Base-by-base conservation (phyloP, 371 early-diverging fungal species). In the Coemansia sp. region DNA sequence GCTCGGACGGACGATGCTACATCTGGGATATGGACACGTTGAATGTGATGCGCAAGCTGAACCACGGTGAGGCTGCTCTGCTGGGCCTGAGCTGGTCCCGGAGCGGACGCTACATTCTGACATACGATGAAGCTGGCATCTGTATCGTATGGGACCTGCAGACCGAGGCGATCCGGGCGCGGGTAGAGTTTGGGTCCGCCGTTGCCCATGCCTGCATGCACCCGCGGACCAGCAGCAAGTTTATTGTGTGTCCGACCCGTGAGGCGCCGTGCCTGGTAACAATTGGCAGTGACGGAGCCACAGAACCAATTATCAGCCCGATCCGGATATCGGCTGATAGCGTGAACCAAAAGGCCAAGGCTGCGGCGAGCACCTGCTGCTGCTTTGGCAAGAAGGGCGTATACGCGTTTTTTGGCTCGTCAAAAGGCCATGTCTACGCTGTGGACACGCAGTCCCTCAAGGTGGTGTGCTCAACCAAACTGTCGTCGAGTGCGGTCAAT, bases 1-100 rank as follows among this genome's bases (percentile, higher is more conserved):
- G 89, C 63, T 76, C 81, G 2, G 93, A 92, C 67, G 96, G 96
- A n/a, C 79, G 83, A 6, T 87, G 89, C 65, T 80, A 84, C n/a
- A 80, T 96, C 20, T 92, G 91, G 90, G 95, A 94, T 69, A 88
- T 93, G 75, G 90, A 91, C 63, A 90, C 93, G 13, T 84, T 88
- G 43, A 86, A 86, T 16, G 80, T 92, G 9, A 82, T 88, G 20
- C 81, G 88, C n/a, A 83, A 79, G 57, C 82, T 94, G 10, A 40
- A 77, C 4, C 92, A 92, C 1, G 92, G 93, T 76, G 87, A 87
- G 13, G 83, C 83, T 31, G 77, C 85, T 4, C 81, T 95, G 1
- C 81, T 87, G 1, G 87, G 89, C 43, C 77, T 93, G 57, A 91
- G 94, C 91, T 92, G 81, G 45, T 59, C 67, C 30, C 62, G 71